phyloP scores from a whole-genome alignment of 2,329 filamentous ascomycete species.

The Ilyonectria sp. region DNA sequence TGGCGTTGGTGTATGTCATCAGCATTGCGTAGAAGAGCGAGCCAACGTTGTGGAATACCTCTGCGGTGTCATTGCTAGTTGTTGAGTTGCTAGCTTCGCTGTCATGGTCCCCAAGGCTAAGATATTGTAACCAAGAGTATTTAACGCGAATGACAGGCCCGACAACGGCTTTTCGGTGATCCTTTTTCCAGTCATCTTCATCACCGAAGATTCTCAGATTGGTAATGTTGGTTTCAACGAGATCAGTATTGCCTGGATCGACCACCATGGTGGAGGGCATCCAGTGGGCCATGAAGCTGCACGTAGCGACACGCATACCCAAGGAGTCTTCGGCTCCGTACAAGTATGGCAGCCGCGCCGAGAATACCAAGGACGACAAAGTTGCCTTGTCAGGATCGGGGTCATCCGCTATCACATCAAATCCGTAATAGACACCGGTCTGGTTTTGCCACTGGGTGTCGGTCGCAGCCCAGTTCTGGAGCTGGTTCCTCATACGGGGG shows the following conservation, averaged over 20 bases:
- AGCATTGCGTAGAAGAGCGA: not conserved
- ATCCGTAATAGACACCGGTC: not conserved
- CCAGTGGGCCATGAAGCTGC: slow-evolving; percentile 25
- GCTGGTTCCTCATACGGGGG: not conserved
- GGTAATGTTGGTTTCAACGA: slow-evolving; percentile 13
- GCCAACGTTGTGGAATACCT: not conserved
- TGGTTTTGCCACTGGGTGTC: not conserved
- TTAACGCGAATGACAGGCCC: not conserved
- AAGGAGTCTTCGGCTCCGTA: not conserved
- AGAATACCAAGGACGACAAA: slow-evolving; percentile 7
- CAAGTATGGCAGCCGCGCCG: slow-evolving; percentile 7
- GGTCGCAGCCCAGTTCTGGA: not conserved
- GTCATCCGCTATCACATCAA: not conserved
- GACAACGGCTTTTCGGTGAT: not conserved
- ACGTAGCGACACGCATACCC: slow-evolving; percentile 6
- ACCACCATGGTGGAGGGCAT: slow-evolving; percentile 4
- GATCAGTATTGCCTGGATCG: not conserved
- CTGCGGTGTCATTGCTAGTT: not conserved
- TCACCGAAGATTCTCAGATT: not conserved
- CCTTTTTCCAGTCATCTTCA: not conserved
- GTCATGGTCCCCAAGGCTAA: not conserved
- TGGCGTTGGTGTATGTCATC: not conserved
- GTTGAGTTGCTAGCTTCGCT: not conserved
- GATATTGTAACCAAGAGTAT: not conserved
- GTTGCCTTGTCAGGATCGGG: not conserved